Evolutionary conservation across 2,329 filamentous ascomycete species (phyloP).

Genomic region (Fusarium transvaalense): DNA sequence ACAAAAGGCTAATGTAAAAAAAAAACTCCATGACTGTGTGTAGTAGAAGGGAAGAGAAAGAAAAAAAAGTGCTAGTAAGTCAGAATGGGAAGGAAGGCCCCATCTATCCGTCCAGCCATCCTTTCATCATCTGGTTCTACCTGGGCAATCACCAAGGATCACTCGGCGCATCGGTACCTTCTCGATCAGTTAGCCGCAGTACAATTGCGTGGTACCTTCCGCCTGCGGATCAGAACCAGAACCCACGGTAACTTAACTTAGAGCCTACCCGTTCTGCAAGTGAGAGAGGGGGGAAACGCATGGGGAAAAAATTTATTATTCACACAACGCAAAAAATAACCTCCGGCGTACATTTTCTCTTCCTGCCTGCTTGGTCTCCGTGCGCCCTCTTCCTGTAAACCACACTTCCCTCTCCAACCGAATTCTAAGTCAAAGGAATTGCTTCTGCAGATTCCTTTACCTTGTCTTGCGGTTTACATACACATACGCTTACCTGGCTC

Average conservation of each 20-base stretch:
- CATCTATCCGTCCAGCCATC: background rate
- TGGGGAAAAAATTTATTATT: constrained; percentile 58
- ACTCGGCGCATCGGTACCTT: constrained; percentile 41
- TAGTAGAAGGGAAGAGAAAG: background rate
- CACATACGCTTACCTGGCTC: constrained; percentile 15
- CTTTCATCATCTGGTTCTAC: background rate
- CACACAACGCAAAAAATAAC: constrained; percentile 57
- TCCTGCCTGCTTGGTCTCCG: constrained; percentile 37
- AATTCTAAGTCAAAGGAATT: constrained; percentile 49
- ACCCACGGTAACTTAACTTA: constrained; percentile 3
- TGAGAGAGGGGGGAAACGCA: constrained; percentile 48
- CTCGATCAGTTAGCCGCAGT: constrained; percentile 34
- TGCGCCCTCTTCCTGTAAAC: constrained; percentile 48
- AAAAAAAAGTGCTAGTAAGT: background rate
- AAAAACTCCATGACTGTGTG: constrained; percentile 1
- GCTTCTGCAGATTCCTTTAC: constrained; percentile 39
- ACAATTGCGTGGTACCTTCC: constrained; percentile 29
- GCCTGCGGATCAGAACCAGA: constrained; percentile 25
- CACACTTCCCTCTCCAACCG: constrained; percentile 48
- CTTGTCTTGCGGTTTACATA: constrained; percentile 13
- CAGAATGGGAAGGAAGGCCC: constrained; percentile 30
- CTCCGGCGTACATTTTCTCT: constrained; percentile 50
- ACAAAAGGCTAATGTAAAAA: background rate
- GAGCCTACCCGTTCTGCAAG: constrained; percentile 5
- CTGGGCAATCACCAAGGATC: constrained; percentile 31